A percentile compares a stretch with the other conserved stretches of the same genome.
phyloP scores from a whole-genome alignment of 345 rosid genomes.

The Orychophragmus violaceus region DNA sequence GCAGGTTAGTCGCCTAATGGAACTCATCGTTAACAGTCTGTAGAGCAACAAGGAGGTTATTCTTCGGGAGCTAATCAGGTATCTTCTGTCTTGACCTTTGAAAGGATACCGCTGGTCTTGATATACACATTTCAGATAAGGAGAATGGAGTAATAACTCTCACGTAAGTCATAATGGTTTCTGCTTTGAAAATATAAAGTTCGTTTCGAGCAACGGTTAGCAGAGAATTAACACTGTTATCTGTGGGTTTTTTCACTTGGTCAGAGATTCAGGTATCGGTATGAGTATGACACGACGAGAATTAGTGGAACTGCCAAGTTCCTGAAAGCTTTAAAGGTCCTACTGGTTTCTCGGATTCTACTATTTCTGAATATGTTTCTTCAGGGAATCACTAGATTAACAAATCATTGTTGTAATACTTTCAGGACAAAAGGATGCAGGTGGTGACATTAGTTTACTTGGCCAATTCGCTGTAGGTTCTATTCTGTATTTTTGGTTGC shows the following conservation, averaged over 20 bases:
- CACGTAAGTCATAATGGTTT: slow-evolving; percentile 40
- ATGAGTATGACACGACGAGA: slow-evolving; percentile 96
- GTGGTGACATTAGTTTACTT: slow-evolving; percentile 72
- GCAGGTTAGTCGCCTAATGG: slow-evolving; percentile 99
- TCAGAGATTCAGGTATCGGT: slow-evolving; percentile 93
- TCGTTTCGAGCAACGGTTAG: neutral
- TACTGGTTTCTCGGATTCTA: neutral
- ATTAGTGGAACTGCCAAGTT: slow-evolving; percentile 93
- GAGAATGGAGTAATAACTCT: slow-evolving; percentile 78
- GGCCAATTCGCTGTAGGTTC: slow-evolving; percentile 98
- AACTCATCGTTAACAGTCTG: slow-evolving; percentile 90
- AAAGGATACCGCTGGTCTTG: slow-evolving; percentile 66
- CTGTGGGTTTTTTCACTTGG: neutral
- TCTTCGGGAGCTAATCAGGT: slow-evolving; percentile 94
- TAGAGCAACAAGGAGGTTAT: slow-evolving; percentile 98
- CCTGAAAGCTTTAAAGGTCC: slow-evolving; percentile 83
- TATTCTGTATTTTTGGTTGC: slow-evolving; percentile 92
- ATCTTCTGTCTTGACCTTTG: slow-evolving; percentile 29
- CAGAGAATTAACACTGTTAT: neutral
- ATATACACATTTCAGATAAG: slow-evolving; percentile 82
- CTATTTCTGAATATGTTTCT: neutral
- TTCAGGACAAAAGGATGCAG: slow-evolving; percentile 88
- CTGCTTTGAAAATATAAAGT: neutral
- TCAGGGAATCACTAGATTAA: neutral
- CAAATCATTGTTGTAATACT: slow-evolving; percentile 16